phyloP scores from a whole-genome alignment of 352 stramenopile genomes.

The Pythium pectinolyticum region DNA sequence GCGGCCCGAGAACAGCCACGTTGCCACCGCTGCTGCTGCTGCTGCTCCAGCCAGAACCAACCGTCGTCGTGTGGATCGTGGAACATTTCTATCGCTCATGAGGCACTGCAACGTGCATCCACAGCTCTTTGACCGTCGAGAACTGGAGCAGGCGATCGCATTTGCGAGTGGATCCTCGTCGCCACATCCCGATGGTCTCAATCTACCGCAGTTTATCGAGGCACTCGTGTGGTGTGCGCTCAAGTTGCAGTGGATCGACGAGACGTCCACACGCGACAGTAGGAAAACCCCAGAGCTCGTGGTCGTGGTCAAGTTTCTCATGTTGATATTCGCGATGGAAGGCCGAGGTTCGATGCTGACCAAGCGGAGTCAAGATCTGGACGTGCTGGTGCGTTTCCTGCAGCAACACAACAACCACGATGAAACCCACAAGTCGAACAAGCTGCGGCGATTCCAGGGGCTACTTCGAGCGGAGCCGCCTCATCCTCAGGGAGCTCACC shows the following conservation, averaged over 20 bases:
- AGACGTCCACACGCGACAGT: neutral
- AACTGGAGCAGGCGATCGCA: slow-evolving; percentile 49
- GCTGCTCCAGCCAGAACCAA: neutral
- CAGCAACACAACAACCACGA: slow-evolving; percentile 43
- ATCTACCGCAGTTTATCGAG: slow-evolving; percentile 68
- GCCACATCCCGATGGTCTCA: slow-evolving; percentile 25
- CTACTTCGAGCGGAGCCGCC: slow-evolving; percentile 32
- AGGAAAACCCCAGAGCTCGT: slow-evolving; percentile 19
- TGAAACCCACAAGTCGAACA: slow-evolving; percentile 35
- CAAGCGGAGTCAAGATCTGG: slow-evolving; percentile 55
- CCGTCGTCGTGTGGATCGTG: slow-evolving; percentile 20
- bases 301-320: slow-evolving; percentile 63
- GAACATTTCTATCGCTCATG: slow-evolving; percentile 48
- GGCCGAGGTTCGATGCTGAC: slow-evolving; percentile 58
- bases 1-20: slow-evolving; percentile 5
- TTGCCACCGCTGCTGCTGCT: too few relatives aligned
- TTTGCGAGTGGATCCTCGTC: slow-evolving; percentile 18
- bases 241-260: slow-evolving; percentile 45
- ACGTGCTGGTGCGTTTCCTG: slow-evolving; percentile 50
- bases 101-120: slow-evolving; percentile 55
- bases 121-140: slow-evolving; percentile 57
- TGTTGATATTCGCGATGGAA: slow-evolving; percentile 81
- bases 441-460: slow-evolving; percentile 46
- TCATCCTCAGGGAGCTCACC: neutral
- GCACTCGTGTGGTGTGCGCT: slow-evolving; percentile 50